Base-by-base conservation (phyloP, 2,329 filamentous ascomycete species). In the Aspergillus aculeatinus region DNA sequence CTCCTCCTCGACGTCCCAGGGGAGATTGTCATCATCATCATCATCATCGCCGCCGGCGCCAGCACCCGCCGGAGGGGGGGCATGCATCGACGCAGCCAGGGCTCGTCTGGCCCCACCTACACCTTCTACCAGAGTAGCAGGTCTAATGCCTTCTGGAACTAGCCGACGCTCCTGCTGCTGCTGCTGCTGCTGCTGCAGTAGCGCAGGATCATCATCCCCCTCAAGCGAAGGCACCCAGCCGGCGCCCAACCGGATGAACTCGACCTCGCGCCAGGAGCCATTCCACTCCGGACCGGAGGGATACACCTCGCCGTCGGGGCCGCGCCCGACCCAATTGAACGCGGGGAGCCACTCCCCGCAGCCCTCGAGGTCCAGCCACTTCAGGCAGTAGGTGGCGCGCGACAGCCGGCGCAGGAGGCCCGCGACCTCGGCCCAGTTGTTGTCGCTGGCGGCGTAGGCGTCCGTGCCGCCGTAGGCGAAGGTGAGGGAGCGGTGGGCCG, bases 281-380 rank as follows among this genome's bases (percentile, higher is more conserved):
- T 77, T 81, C 79, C 79, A 82, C 49, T 81, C 79, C 1, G 78
- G 76, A 0, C 76, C 74, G 5, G 70, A 61, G 10, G 63, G 51
- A n/a, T 70, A 69, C 9, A 67, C 59, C 16, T 70, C 62, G 3
- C 71, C 73, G 27, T 72, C 59, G 3, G 70, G 66, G 3, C 68
- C 71, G 16, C 59, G 60, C 5, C 72, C 70, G 11, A 71, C 72
- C 77, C 79, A 83, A 27, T 71, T 78, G 31, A 88, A 69, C 0
- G 85, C 83, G 16, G 77, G 74, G 33, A 82, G 67, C 86, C 86
- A 88, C 23, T 77, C 74, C 3, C 70, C 72, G 66, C 86, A 88
- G 9, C 85, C 85, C 68, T 87, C 83, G 1, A 88, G 73, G 65
- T 88, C 86, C 2, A 88, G 77, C 84, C 84, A 87, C 65, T 82